These are phyloP conservation scores for Aspergillus flavus DNA, from an alignment of 2,329 filamentous ascomycete species.

Conservation along the genomic window DNA sequence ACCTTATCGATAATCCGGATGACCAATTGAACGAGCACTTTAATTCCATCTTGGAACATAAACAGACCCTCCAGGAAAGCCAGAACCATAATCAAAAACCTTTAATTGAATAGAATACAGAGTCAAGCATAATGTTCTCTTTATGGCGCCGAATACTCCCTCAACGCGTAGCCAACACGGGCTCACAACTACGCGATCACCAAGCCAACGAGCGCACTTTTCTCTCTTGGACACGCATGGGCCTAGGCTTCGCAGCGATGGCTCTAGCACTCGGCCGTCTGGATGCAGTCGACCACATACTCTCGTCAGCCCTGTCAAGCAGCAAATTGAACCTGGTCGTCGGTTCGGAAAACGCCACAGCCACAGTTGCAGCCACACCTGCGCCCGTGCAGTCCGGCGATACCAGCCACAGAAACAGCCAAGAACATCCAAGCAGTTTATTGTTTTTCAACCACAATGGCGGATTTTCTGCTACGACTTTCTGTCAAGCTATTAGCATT, in stretches of 20 bases:
- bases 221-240: constrained; percentile 37
- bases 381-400: background rate
- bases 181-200: constrained; percentile 36
- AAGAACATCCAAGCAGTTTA: background rate
- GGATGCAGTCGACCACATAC: constrained; percentile 29
- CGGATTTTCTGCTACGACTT: background rate
- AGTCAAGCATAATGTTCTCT: background rate
- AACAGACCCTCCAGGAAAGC: background rate
- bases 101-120: too few species aligned
- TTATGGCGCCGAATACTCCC: constrained; percentile 5
- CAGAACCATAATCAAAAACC: background rate
- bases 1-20: background rate
- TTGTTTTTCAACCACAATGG: background rate
- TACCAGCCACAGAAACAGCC: background rate
- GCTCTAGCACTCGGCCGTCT: constrained; percentile 32
- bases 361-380: background rate
- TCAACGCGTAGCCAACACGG: constrained; percentile 29
- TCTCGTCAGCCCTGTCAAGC: constrained; percentile 2
- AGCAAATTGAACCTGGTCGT: background rate
- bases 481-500: constrained; percentile 29
- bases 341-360: background rate
- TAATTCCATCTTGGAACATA: background rate
- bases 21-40: background rate
- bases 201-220: constrained; percentile 38
- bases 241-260: constrained; percentile 36